Base-by-base conservation (phyloP, 2,329 filamentous ascomycete genomes). In the Aspergillus eucalypticola region DNA sequence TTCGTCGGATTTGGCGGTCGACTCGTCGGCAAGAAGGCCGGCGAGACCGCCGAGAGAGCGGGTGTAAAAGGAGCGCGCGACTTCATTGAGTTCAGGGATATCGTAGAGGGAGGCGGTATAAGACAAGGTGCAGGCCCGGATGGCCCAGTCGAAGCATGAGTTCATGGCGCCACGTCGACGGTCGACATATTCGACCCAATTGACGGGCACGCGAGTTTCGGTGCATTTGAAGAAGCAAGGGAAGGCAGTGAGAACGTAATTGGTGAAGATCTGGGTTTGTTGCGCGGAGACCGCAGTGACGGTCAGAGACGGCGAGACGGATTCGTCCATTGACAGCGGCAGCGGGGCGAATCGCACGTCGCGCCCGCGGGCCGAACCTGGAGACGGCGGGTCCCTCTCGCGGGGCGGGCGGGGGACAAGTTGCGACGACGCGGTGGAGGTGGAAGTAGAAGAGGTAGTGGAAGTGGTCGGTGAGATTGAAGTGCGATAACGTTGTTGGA, bases 1-100 rank as follows among this genome's bases (percentile, higher is more conserved):
- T 50, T 75, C 71, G 27, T 73, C 71, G 1, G 72, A 72, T 58
- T 70, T 69, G 5, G 73, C 73, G 4, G 66, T 67, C 6, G 46
- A 54, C n/a, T 63, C 58, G 44, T 73, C 59, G n/a, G 65, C 60
- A 8, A 76, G 57, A 0, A 70, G 50, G 7, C 59, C 59, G 13
- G 67, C 71, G 17, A 77, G 67, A 3, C 69, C 64, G 8, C 66
- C 67, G 10, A 76, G 65, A 8, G 73, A 63, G 41, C 68, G 67
- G 48, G 66, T 63, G 56, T 76, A 75, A 25, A 69, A 56, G 25
- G 60, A 65, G 15, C 66, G 67, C 23, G 70, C 64, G 3, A 69
- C 70, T 25, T 71, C 63, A 27, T 69, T 55, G 17, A 72, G 66
- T 3, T 69, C 64, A 2, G 46, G 15, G 39, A 72, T 68, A 10